phyloP scores from a whole-genome alignment of 257 asterid species.

The Nicotiana tomentosiformis region DNA sequence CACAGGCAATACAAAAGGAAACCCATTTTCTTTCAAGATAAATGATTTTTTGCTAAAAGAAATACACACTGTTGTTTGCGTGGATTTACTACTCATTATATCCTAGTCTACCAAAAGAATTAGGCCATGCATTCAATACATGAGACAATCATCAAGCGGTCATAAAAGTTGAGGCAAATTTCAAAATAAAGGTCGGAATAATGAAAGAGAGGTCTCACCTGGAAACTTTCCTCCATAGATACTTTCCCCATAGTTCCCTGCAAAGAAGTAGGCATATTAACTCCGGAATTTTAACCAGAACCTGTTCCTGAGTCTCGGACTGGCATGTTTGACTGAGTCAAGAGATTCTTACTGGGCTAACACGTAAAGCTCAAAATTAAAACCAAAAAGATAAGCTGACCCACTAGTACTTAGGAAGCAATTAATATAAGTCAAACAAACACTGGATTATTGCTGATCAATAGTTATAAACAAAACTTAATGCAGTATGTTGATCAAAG shows the following conservation, averaged over 20 bases:
- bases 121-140: constrained; percentile 1
- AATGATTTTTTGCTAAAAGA: constrained; percentile 33
- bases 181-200: constrained; percentile 6
- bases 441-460: not conserved
- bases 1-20: constrained; percentile 70
- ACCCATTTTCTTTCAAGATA: constrained; percentile 70
- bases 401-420: not conserved
- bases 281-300: not conserved
- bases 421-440: not conserved
- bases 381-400: not conserved
- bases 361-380: not conserved
- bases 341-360: not conserved
- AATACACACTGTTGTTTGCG: constrained; percentile 20
- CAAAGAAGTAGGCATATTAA: constrained; percentile 16
- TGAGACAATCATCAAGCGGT: not conserved
- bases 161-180: not conserved
- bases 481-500: not conserved
- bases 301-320: not conserved
- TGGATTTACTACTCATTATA: constrained; percentile 1
- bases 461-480: not conserved
- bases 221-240: constrained; percentile 83
- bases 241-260: constrained; percentile 90
- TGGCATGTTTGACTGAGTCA: not conserved
- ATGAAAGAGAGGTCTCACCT: constrained; percentile 43
- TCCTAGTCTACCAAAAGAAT: not conserved